A percentile compares a stretch with the other conserved stretches of the same genome.
phyloP scores from a whole-genome alignment of 495 filamentous ascomycete genomes.

The Lepidopterella palustris region DNA sequence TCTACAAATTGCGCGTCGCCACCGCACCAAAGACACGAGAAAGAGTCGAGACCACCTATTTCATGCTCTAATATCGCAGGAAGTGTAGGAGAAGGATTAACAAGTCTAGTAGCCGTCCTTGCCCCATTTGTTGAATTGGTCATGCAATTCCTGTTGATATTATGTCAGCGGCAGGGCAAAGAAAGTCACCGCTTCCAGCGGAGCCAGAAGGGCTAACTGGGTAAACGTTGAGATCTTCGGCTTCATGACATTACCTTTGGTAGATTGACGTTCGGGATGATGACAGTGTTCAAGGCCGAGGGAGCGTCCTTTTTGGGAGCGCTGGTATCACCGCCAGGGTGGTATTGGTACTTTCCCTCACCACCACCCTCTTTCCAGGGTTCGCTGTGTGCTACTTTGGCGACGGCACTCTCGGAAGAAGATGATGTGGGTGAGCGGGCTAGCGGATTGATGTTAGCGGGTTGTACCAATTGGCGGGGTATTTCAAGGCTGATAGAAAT shows the following conservation, averaged over 20 bases:
- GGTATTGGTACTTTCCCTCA: constrained; percentile 77
- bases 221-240: too few species aligned
- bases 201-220: too few species aligned
- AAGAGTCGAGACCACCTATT: neutral
- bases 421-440: constrained; percentile 80
- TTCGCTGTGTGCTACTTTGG: constrained; percentile 67
- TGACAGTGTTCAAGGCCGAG: constrained; percentile 86
- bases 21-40: constrained; percentile 9
- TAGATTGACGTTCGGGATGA: constrained; percentile 85
- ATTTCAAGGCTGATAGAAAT: neutral
- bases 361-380: constrained; percentile 71
- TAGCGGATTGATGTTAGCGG: constrained; percentile 28
- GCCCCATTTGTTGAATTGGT: constrained; percentile 97
- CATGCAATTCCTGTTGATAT: constrained; percentile 65
- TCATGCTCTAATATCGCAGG: neutral
- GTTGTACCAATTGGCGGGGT: neutral
- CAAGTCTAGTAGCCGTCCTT: constrained; percentile 57
- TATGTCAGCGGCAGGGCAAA: neutral
- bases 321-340: constrained; percentile 77
- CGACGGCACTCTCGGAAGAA: constrained; percentile 71
- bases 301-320: constrained; percentile 80
- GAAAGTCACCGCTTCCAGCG: too few species aligned
- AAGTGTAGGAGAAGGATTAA: neutral
- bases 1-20: constrained; percentile 24
- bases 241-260: too few species aligned